Evolutionary conservation across 306 rosid genomes (phyloP).

Genomic region (Prunus campanulata): DNA sequence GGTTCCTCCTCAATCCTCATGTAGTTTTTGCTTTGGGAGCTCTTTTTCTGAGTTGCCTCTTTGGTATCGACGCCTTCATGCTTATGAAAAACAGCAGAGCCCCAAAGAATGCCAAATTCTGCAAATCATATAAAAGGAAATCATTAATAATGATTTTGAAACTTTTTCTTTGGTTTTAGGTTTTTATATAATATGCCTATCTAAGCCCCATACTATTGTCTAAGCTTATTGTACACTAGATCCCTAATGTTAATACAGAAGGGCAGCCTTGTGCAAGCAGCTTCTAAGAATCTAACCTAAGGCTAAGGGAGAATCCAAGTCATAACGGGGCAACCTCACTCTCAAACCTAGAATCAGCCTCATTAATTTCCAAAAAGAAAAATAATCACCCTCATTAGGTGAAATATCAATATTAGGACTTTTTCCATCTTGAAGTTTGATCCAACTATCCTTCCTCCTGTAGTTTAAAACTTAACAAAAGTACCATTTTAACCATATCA

Average conservation of each 20-base stretch:
- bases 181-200: background rate
- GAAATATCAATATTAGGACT: background rate
- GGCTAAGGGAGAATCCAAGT: background rate
- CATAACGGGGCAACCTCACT: background rate
- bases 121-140: constrained; percentile 12
- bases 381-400: background rate
- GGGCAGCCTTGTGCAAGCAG: background rate
- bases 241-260: background rate
- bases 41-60: constrained; percentile 47
- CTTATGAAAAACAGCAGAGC: constrained; percentile 60
- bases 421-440: background rate
- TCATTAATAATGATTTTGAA: background rate
- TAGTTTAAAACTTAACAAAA: background rate
- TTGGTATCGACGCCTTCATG: constrained; percentile 54
- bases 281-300: background rate
- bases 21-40: constrained; percentile 51
- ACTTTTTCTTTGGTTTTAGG: background rate
- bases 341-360: background rate
- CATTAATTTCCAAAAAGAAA: background rate
- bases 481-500: background rate
- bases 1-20: constrained; percentile 23
- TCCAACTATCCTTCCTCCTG: background rate
- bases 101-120: constrained; percentile 69
- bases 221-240: background rate
- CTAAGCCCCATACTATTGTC: background rate